Conservation (phyloP, 257 asterid genomes). For the Dorcoceras hygrometricum region DNA sequence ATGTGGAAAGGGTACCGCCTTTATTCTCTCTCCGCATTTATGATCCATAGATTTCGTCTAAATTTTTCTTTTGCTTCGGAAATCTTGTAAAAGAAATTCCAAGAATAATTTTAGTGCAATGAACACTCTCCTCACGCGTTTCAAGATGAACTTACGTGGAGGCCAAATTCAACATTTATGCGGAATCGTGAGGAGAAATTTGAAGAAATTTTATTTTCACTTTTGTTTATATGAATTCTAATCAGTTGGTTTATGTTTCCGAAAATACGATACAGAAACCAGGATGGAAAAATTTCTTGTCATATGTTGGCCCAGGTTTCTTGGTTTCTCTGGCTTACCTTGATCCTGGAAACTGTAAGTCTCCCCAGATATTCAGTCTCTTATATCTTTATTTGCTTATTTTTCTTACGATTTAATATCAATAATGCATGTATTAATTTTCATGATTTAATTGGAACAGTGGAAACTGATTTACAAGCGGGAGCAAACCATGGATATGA, state of each 20-base stretch:
- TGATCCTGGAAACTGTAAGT: constrained; percentile 88
- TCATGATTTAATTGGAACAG: constrained; percentile 31
- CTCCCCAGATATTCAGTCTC: background rate
- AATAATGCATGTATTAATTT: background rate
- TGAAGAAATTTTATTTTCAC: no score
- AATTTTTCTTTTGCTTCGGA: background rate
- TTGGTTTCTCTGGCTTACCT: constrained; percentile 90
- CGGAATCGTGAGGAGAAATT: background rate
- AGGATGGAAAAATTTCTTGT: constrained; percentile 74
- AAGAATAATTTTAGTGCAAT: background rate
- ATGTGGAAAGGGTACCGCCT: constrained; percentile 24
- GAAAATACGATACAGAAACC: constrained; percentile 40
- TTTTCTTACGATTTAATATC: no score
- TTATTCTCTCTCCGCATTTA: background rate
- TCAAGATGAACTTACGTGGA: no score
- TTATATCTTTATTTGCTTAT: background rate
- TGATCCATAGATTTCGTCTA: background rate
- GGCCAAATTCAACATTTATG: no score
- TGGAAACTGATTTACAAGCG: constrained; percentile 95
- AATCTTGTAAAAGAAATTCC: background rate
- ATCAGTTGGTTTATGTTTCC: background rate
- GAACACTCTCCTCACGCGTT: background rate
- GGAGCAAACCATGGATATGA: constrained; percentile 86
- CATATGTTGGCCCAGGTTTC: constrained; percentile 85
- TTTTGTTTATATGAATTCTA: background rate